A percentile compares a stretch with the other conserved stretches of the same genome.
Evolutionary conservation across 495 filamentous ascomycete genomes (phyloP).

Genomic region (Immersiella caudata): DNA sequence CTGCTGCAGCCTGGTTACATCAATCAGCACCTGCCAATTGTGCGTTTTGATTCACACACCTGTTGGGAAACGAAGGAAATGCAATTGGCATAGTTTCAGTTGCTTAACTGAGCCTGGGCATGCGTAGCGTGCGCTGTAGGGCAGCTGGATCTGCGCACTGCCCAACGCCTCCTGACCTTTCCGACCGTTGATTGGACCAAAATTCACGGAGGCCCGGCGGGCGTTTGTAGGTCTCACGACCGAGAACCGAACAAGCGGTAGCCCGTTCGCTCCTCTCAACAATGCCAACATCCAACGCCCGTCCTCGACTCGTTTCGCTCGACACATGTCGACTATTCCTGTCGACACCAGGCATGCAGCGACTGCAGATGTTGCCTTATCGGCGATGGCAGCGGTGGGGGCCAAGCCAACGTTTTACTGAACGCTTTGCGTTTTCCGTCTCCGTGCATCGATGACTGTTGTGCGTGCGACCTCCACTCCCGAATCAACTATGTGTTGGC

Average conservation of each 20-base stretch:
- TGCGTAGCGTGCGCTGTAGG: not conserved
- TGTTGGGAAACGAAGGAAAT: not conserved
- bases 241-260: constrained; percentile 9
- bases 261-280: not conserved
- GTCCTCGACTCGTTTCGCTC: not conserved
- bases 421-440: not conserved
- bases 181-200: not conserved
- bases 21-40: constrained; percentile 5
- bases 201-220: not conserved
- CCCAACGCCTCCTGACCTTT: not conserved
- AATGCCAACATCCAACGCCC: not conserved
- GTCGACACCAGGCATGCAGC: constrained; percentile 6
- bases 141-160: not conserved
- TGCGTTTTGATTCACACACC: not conserved
- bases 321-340: not conserved
- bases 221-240: not conserved
- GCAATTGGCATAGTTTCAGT: not conserved
- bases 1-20: constrained; percentile 1
- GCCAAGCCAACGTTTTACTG: not conserved
- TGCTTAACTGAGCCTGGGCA: not conserved
- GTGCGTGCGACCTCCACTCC: not conserved
- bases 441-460: constrained; percentile 4
- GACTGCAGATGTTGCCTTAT: constrained; percentile 4
- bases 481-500: not conserved
- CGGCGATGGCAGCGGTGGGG: not conserved